Evolutionary conservation across 2,329 filamentous ascomycete species (phyloP), one percentile per base, ranked within the genome.

Genomic region (Botryotinia globosa): DNA sequence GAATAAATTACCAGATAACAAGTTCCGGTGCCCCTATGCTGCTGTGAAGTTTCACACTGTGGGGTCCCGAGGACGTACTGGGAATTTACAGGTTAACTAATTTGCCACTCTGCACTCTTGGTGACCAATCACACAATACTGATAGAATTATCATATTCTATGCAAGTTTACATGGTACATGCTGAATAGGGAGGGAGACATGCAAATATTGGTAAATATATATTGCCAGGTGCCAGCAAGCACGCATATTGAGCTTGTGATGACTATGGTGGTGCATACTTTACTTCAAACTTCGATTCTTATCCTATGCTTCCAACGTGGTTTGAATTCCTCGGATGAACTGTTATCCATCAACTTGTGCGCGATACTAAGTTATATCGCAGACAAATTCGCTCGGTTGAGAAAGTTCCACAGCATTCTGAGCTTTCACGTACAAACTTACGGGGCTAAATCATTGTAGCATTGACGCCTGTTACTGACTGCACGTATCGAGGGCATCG

Each of bases 1-100:
- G 62, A 72, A 72, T 51, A 37, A 29, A 16, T 29, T 67, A 39
- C 54, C 22, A 67, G 62, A 66, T 56, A 22, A 58, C 22, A 58
- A 68, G 61, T 1, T 45, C 42, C 39, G 51, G 45, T 48, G 7
- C 32, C 8, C 51, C 32, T 72, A 59, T 66, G 45, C 29, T 29
- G 70, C 54, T 65, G 61, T 65, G 29, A 48, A 72, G 62, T 72
- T 59, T 59, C 70, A 72, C 62, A 37, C 39, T 32, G 51, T 61
- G 62, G 62, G 51, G 25, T 67, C 25, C 32, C n/a, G 37, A 48
- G 48, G 25, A 48, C 32, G 39, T 67, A 61, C 62, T 65, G 62
- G 39, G 8, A 59, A 42, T 48, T 42, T 48, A 59, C 39, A 59
- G 51, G 62, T 72, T 45, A 25, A 72, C 22, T 61, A 22, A 20